Conservation (phyloP, 306 rosid genomes). For the Inga leiocalycina region DNA sequence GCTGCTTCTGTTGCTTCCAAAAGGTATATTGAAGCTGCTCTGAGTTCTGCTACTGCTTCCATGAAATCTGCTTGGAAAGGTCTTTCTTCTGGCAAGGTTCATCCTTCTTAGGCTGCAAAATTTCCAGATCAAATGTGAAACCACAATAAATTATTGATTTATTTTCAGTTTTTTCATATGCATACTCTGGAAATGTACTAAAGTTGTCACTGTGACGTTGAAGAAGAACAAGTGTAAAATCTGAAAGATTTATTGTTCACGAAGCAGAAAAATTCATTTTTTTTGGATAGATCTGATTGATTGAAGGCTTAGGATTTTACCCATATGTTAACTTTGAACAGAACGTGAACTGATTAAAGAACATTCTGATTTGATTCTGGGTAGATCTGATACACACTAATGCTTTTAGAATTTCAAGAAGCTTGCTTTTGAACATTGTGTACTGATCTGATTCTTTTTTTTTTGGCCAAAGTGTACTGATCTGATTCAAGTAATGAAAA, state of each 20-base stretch:
- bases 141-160: constrained; percentile 1
- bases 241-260: neutral
- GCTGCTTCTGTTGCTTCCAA: constrained; percentile 72
- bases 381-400: constrained; percentile 1
- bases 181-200: constrained; percentile 6
- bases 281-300: constrained; percentile 13
- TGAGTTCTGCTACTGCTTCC: constrained; percentile 81
- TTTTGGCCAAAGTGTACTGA: neutral
- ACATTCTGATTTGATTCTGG: neutral
- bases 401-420: neutral
- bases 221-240: neutral
- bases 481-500: neutral
- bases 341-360: neutral
- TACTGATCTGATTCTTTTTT: neutral
- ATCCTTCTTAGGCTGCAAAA: constrained; percentile 58
- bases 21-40: constrained; percentile 73
- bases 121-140: neutral
- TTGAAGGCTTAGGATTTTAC: neutral
- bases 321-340: constrained; percentile 3
- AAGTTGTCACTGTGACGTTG: neutral
- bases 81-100: constrained; percentile 73
- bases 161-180: neutral
- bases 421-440: constrained; percentile 11
- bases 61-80: constrained; percentile 94
- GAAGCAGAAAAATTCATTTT: neutral